Base-by-base conservation (phyloP, 768 basidiomycete species). In the Leccinum variicolor region DNA sequence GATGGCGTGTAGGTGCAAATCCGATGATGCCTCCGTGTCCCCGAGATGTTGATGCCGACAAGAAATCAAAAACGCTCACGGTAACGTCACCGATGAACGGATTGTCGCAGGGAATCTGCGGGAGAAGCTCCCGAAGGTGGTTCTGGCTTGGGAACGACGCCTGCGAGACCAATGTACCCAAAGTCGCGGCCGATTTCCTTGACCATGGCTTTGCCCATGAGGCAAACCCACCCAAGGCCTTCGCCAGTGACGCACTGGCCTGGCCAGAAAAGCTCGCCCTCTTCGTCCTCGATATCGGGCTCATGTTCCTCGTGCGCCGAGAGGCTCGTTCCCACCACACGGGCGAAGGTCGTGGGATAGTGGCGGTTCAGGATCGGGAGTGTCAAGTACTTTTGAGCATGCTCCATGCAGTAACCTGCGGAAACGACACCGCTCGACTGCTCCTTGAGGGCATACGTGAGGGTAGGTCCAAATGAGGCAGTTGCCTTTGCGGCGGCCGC, bases 181-280 rank as follows among this genome's bases (percentile, higher is more conserved):
- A 86, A 84, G 33, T 84, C 79, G 65, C 84, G 85, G 60, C 89
- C 89, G 64, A 89, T 87, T 66, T 92, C 90, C 64, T 81, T 84
- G 66, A 92, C 83, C 90, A 92, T 92, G 41, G 89, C 86, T 68
- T 87, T 89, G 64, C 89, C 90, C 84, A 92, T 86, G 28, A 88
- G 76, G 70, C 90, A 92, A n/a, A 91, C 84, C 90, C 90, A 92
- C 21, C 86, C 90, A 29, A 92, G 77, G 50, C 90, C 90, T 69
- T 90, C 87, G 45, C 88, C 89, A 29, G 81, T 87, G 57, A 84
- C 76, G 34, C 81, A 77, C 64, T 89, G 86, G 45, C 85, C 85
- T 0, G 90, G 90, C 90, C 90, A 92, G 66, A 84, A 89, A n/a
- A 92, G 76, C 65, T 92, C 90, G 61, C 90, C 88, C 69, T 90